Base-by-base conservation (phyloP, 202 grass and related monocot genomes). In the Cymbopogon flexuosus region DNA sequence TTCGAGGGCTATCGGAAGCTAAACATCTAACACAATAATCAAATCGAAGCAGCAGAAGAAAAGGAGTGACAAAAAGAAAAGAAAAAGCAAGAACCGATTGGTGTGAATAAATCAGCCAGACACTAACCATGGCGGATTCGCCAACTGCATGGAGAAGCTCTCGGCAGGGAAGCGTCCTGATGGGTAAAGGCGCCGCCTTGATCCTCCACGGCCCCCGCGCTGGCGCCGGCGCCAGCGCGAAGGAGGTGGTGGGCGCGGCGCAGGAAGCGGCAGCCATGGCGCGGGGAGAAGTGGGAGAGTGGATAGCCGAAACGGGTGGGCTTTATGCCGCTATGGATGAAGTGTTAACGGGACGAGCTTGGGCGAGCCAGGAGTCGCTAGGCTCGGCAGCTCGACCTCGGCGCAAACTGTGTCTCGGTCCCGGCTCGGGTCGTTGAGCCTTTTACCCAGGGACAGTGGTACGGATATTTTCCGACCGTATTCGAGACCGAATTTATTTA, bases 51-150 rank as follows among this genome's bases (percentile, higher is more conserved):
- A 27, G 33, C 29, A 52, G 54, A 23, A 66, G 3, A 5, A 52
- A 41, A 21, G 24, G 58, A 47, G 27, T 1, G 31, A 40, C 22
- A 51, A 57, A 52, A 62, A 16, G 27, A n/a, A n/a, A n/a, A n/a
- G n/a, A n/a, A n/a, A n/a, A n/a, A n/a, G n/a, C 42, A 72, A 52
- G 15, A 85, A 79, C 56, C 4, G 65, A 16, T 64, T 8, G 54
- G 14, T 54, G 70, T 15, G 56, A 59, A 31, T 34, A 65, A 77
- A 57, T 68, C 23, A 59, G 35, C 12, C 45, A 79, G 34, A 11
- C 43, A 79, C 83, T 12, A 66, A 85, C 83, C 83, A 62, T 65
- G 75, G 83, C 35, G 10, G 75, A 79, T 31, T 79, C 76, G 43
- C 76, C 65, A 2, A 66, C 22, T 60, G 68, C 75, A 68, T 60